Evolutionary conservation across 2,329 filamentous ascomycete species (phyloP).

Genomic region (Fusarium marasasianum): DNA sequence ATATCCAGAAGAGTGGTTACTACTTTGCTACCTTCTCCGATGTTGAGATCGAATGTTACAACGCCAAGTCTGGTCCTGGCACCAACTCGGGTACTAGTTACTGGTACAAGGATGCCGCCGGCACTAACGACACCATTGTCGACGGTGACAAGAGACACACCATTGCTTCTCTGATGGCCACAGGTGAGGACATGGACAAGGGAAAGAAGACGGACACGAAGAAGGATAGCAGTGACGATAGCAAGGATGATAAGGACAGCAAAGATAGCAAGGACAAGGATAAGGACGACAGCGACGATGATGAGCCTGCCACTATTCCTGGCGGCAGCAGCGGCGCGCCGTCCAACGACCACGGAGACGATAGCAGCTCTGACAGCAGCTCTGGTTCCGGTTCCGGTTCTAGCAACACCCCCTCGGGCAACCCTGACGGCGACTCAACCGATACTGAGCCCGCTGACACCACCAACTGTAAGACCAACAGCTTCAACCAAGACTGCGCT

Average conservation of each 20-base stretch:
- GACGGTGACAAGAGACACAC: slow-evolving; percentile 80
- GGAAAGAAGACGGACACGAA: slow-evolving; percentile 47
- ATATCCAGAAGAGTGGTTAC: slow-evolving; percentile 86
- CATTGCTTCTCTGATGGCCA: slow-evolving; percentile 82
- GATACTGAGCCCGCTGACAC: slow-evolving; percentile 37
- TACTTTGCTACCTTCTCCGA: slow-evolving; percentile 85
- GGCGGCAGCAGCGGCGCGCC: slow-evolving; percentile 33
- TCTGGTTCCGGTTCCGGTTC: slow-evolving; percentile 5
- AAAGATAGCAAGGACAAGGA: slow-evolving; percentile 20
- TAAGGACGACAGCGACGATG: slow-evolving; percentile 27
- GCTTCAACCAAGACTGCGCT: slow-evolving; percentile 55
- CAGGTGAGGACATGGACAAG: slow-evolving; percentile 76
- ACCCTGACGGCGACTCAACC: slow-evolving; percentile 26
- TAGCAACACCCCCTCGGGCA: slow-evolving; percentile 25
- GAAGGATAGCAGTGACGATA: slow-evolving; percentile 30
- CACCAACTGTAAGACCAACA: slow-evolving; percentile 48
- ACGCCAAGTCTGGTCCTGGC: slow-evolving; percentile 69
- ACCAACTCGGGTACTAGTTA: slow-evolving; percentile 77
- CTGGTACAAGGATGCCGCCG: slow-evolving; percentile 72
- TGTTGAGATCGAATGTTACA: slow-evolving; percentile 87
- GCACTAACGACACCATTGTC: slow-evolving; percentile 79
- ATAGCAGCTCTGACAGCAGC: slow-evolving; percentile 16
- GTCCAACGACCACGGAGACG: slow-evolving; percentile 33
- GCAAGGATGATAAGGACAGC: slow-evolving; percentile 23
- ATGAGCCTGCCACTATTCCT: slow-evolving; percentile 36